Base-by-base conservation (phyloP, 768 basidiomycete species). In the Mycena vitilis region DNA sequence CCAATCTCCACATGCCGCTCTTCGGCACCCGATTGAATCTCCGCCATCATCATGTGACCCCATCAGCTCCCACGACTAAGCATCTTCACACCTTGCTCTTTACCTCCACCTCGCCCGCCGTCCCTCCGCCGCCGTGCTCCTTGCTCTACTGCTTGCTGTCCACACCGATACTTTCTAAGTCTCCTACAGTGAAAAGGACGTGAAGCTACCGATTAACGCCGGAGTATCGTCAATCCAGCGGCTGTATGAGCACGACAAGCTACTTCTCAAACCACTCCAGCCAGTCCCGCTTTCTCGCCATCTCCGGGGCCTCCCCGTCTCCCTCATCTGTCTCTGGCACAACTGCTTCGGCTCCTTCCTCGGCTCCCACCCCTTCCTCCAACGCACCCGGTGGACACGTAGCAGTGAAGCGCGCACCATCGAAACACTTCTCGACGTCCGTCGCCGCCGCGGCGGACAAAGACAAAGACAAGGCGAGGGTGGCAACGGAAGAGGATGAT, bases 191-290 rank as follows among this genome's bases (percentile, higher is more conserved):
- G 30, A 30, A 30, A 30, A 5, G 3, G 5, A 30, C 30, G 30
- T 30, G 30, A 30, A 30, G 30, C 30, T 5, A 30, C 30, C 30
- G 30, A 30, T 30, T 30, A 30, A 30, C 30, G 30, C 30, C 30
- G 30, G 5, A 30, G 30, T 30, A 30, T 5, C 30, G 30, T 5
- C 30, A 30, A 30, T 30, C 30, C 30, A 30, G 5, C 30, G 30
- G 30, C 30, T 30, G 30, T 30, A 30, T 45, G 44, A 45, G 44
- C 44, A 40, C 40, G 11, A 10, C 40, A 40, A 87, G 85, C 79
- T 94, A 93, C 83, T 94, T 93, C 81, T 94, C 92, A 48, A 95
- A 94, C 81, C 91, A 93, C 76, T 91, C 92, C 11, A 62, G 40
- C 55, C 85, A 89, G 69, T 88, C 89, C 60, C 88, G 92, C 73